A percentile compares a stretch with the other conserved stretches of the same genome.
These are phyloP conservation scores for Tetrahymena thermophila DNA, from an alignment of 73 alveolate genomes.

Conservation along the genomic window DNA sequence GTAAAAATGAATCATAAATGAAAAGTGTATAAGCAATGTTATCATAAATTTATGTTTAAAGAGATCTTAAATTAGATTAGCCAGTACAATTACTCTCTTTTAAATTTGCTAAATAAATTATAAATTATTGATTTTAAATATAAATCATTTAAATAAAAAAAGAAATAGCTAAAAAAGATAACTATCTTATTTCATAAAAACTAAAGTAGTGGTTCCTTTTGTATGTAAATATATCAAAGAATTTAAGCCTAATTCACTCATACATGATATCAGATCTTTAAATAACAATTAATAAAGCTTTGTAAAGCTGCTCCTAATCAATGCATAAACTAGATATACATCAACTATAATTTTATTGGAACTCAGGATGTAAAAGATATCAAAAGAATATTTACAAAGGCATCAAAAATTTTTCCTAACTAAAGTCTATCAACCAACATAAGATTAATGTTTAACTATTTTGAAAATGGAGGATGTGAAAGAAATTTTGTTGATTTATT, in stretches of 20 bases:
- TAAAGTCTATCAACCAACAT: not conserved
- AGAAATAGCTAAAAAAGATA: not conserved
- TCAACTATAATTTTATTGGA: not conserved
- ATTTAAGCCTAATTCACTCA: not conserved
- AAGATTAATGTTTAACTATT: not conserved
- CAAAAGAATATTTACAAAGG: not conserved
- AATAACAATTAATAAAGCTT: not conserved
- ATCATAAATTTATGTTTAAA: not conserved
- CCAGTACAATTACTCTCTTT: not conserved
- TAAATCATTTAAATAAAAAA: not conserved
- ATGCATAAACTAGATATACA: not conserved
- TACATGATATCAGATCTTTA: not conserved
- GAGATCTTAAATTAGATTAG: not conserved
- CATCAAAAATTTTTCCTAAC: not conserved
- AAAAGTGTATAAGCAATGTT: not conserved
- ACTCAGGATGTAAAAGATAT: not conserved
- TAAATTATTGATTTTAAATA: not conserved
- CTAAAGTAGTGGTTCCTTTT: not conserved
- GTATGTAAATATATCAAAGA: not conserved
- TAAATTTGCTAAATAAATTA: not conserved
- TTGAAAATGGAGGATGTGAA: not conserved
- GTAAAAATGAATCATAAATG: not conserved
- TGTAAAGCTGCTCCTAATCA: not conserved
- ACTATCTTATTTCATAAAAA: not conserved
- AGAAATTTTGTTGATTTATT: not conserved